A percentile compares a stretch with the other conserved stretches of the same genome.
Evolutionary conservation across 177 flowering plant species (phyloP).

Genomic region (Telopea speciosissima): DNA sequence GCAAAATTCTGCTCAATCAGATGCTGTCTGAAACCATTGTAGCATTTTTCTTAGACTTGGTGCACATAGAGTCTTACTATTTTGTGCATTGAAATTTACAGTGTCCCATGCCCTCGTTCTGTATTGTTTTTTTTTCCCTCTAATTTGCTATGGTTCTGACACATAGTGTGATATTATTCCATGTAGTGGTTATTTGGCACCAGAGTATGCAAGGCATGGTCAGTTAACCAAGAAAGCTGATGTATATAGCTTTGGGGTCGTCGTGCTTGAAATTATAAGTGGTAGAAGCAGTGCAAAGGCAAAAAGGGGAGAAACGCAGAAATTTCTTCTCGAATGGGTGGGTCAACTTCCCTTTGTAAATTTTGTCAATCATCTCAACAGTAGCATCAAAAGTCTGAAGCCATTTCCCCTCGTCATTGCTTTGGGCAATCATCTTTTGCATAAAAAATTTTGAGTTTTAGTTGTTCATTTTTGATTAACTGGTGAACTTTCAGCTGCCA

Average conservation of each 20-base stretch:
- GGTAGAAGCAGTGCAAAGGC: slow-evolving; percentile 58
- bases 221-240: slow-evolving; percentile 83
- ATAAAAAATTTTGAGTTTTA: slow-evolving; percentile 2
- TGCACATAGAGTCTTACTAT: neutral
- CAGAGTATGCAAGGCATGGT: slow-evolving; percentile 80
- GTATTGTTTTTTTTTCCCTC: neutral
- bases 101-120: neutral
- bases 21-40: neutral
- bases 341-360: slow-evolving; percentile 8
- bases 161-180: slow-evolving; percentile 2
- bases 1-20: neutral
- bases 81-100: neutral
- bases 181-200: slow-evolving; percentile 89
- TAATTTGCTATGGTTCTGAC: neutral
- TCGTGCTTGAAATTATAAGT: slow-evolving; percentile 64
- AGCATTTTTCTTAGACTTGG: neutral
- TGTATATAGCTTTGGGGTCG: slow-evolving; percentile 82
- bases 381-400: neutral
- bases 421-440: neutral
- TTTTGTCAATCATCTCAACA: neutral
- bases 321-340: slow-evolving; percentile 64
- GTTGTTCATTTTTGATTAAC: neutral
- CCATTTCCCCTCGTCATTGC: neutral
- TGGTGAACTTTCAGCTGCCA: neutral
- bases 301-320: slow-evolving; percentile 39